Evolutionary conservation across 352 stramenopile species (phyloP).

Genomic region (Phytophthora melonis): DNA sequence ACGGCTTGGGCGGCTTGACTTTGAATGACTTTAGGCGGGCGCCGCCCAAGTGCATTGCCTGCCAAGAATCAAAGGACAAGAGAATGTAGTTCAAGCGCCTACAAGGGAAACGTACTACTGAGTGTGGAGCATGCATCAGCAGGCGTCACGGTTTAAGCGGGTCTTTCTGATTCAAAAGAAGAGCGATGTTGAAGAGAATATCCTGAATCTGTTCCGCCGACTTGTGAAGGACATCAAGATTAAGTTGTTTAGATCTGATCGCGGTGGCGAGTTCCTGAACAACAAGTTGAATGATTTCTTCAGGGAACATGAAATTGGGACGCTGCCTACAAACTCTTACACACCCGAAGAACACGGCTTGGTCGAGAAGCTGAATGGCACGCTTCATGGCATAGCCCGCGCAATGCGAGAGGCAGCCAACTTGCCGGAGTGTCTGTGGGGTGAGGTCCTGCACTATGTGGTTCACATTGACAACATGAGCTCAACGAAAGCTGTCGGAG

Average conservation of each 20-base stretch:
- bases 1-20: background rate
- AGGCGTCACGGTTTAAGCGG: slow-evolving; percentile 20
- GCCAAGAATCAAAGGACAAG: slow-evolving; percentile 1
- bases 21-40: slow-evolving; percentile 1
- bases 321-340: too few species aligned
- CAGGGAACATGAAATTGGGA: too few species aligned
- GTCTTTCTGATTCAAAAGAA: slow-evolving; percentile 6
- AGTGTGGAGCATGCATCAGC: background rate
- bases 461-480: slow-evolving; percentile 19
- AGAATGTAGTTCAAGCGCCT: slow-evolving; percentile 1
- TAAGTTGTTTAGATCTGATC: too few species aligned
- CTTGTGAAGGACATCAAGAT: too few species aligned
- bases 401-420: background rate
- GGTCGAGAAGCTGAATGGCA: too few species aligned
- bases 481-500: slow-evolving; percentile 2
- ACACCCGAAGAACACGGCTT: too few species aligned
- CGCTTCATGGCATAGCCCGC: too few species aligned
- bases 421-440: slow-evolving; percentile 4
- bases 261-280: too few species aligned
- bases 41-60: background rate
- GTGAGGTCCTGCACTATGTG: slow-evolving; percentile 13
- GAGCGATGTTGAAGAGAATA: too few species aligned
- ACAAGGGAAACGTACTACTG: background rate
- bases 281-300: too few species aligned
- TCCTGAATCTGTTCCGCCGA: too few species aligned